Base-by-base conservation (phyloP, 257 asterid genomes). In the Rhazya stricta region DNA sequence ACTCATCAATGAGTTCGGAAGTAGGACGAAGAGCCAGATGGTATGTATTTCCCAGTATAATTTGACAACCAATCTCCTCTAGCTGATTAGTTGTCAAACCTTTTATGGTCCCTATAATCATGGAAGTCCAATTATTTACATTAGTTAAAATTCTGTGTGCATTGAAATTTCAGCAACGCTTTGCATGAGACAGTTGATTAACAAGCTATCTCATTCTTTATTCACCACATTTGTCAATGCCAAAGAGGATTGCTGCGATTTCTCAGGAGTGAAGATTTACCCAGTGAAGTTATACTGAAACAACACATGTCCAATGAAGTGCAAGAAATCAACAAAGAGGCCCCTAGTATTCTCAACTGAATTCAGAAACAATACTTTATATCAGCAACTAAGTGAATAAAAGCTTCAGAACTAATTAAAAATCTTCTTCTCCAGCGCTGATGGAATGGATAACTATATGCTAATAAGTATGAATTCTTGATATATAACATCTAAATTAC, bases 31-130 rank as follows among this genome's bases (percentile, higher is more conserved):
- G 91, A 62, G 95, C 99, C 85, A 95, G 79, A 83, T 95, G 99
- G 73, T 95, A 95, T 12, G 99, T 95, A 79, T 94, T 94, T 76
- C 99, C 99, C 51, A 94, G 97, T 79, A 95, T 95, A 72, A 95
- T 95, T 81, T 95, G 99, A 86, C 98, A 92, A 50, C 98, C 98
- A 84, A 95, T 95, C 39, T 92, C 97, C 91, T 94, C 97, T 58
- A 94, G 96, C 84, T 92, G 99, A 76, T 83, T 84, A 78, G 89
- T 89, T 29, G 97, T 86, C 76, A 95, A 86, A 77, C 96, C 98
- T 85, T 95, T 95, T 70, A 95, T 92, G 30, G 98, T 95, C 62
- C 98, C 99, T 94, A 83, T 46, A 83, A 73, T 60, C 76, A 77
- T 46, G 30, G 79, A 82, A 63, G 16, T 37, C 19, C 81, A 83